Conservation (phyloP, 1,139 yeast genomes). For the Suhomyces chickasaworum region DNA sequence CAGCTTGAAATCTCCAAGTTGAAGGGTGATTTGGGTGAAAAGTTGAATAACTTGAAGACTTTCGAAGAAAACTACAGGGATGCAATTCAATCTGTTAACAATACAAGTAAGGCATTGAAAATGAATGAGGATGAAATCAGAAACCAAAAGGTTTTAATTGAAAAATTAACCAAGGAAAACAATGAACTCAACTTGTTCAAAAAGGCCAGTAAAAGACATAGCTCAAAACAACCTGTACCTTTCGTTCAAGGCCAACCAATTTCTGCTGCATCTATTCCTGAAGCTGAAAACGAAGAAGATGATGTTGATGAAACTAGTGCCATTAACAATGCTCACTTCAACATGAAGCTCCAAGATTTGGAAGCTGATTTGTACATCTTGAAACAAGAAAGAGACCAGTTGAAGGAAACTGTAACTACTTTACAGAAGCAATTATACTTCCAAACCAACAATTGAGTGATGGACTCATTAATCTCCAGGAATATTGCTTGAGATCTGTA, state of each 20-base stretch:
- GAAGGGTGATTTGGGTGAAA: conserved; percentile 36
- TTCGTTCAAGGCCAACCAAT: conserved; percentile 18
- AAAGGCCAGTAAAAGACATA: conserved; percentile 42
- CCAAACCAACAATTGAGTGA: conserved; percentile 15
- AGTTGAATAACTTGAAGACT: conserved; percentile 37
- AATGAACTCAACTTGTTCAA: conserved; percentile 65
- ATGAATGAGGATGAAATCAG: conserved; percentile 71
- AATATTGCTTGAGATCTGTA: background rate
- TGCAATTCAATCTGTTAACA: conserved; percentile 70
- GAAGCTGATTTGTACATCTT: conserved; percentile 82
- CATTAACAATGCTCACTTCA: conserved; percentile 65
- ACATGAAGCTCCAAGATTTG: conserved; percentile 75
- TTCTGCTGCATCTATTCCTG: conserved; percentile 15
- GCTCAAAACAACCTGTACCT: conserved; percentile 31
- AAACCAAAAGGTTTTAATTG: conserved; percentile 58
- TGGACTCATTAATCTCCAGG: conserved; percentile 7
- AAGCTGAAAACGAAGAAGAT: conserved; percentile 25
- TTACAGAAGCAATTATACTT: conserved; percentile 60
- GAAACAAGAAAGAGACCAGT: conserved; percentile 81
- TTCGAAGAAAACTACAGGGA: conserved; percentile 63
- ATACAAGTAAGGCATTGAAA: conserved; percentile 73
- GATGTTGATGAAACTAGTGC: conserved; percentile 48
- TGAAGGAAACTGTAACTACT: conserved; percentile 62
- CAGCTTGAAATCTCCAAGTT: conserved; percentile 38
- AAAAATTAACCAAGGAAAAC: conserved; percentile 61